Conservation (phyloP, 352 stramenopile species). For the Phytophthora parvispora region DNA sequence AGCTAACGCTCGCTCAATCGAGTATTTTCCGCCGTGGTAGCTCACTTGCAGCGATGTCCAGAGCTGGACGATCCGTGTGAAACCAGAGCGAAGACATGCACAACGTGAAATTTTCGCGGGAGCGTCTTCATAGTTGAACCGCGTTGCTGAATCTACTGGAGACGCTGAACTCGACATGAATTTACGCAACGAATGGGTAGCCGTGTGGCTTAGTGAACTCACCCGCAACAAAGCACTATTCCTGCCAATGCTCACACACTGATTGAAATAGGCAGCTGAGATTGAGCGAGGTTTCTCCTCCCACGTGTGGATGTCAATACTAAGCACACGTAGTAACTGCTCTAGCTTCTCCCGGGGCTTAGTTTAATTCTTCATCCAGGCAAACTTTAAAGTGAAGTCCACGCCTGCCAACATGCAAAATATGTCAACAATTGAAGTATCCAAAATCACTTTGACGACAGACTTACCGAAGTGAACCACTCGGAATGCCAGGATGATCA, state of each 20-base stretch:
- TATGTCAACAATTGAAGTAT: not conserved
- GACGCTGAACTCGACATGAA: not conserved
- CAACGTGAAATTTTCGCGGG: not conserved
- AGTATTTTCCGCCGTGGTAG: constrained; percentile 28
- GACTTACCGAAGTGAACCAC: constrained; percentile 40
- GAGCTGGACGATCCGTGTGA: not conserved
- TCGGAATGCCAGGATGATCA: constrained; percentile 22
- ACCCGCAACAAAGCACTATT: too few relatives aligned
- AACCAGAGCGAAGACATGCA: not conserved
- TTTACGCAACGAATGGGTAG: too few relatives aligned
- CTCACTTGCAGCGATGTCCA: constrained; percentile 26
- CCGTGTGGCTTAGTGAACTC: too few relatives aligned
- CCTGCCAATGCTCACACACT: too few relatives aligned
- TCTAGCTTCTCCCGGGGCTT: too few relatives aligned
- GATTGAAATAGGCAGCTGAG: too few relatives aligned
- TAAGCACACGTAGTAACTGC: not conserved
- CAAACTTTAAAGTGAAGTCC: constrained; percentile 1
- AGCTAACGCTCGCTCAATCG: constrained; percentile 16
- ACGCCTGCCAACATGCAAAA: not conserved
- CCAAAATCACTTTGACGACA: not conserved
- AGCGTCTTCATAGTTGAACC: not conserved
- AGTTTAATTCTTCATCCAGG: not conserved
- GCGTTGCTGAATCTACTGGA: not conserved
- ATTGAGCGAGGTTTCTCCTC: too few relatives aligned
- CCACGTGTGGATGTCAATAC: too few relatives aligned